Evolutionary conservation across 192 early-diverging fungal genomes (phyloP).

Genomic region (Fimicolochytrium jonesii): DNA sequence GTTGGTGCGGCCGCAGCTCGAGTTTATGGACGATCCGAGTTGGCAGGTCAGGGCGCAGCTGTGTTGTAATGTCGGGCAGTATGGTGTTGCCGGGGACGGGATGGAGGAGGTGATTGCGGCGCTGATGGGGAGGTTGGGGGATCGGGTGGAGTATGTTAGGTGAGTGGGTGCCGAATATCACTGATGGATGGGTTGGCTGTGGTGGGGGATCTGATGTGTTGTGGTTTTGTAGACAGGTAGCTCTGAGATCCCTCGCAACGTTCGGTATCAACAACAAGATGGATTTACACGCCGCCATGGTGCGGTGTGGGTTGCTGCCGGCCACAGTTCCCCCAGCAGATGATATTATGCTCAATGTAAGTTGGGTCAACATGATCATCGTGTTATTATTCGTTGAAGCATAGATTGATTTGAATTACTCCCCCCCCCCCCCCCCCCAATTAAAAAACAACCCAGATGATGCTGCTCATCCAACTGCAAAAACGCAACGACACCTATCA

Average conservation of each 20-base stretch:
- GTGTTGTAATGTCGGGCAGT: constrained; percentile 30
- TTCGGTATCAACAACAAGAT: constrained; percentile 32
- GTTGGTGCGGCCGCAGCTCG: constrained; percentile 36
- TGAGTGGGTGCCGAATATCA: too few relatives aligned
- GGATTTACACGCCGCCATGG: constrained; percentile 30
- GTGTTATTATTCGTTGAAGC: too few relatives aligned
- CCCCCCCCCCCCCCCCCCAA: not conserved
- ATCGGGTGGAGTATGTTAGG: constrained; percentile 30
- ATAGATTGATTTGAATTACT: too few relatives aligned
- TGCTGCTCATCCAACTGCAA: not conserved
- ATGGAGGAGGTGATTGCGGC: constrained; percentile 21
- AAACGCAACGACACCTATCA: not conserved
- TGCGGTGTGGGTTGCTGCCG: constrained; percentile 29
- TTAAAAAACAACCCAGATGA: not conserved
- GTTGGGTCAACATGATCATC: too few relatives aligned
- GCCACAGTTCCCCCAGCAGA: not conserved
- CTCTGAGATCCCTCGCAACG: constrained; percentile 26
- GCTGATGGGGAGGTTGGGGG: constrained; percentile 31
- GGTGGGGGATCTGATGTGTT: not conserved
- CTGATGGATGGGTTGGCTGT: too few relatives aligned
- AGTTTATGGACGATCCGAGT: constrained; percentile 22
- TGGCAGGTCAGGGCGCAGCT: constrained; percentile 41
- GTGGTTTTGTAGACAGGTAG: constrained; percentile 4
- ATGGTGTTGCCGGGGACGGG: constrained; percentile 9
- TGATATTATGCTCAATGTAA: not conserved